phyloP scores from a whole-genome alignment of 441 rosid species.

The Gossypium trilobum region DNA sequence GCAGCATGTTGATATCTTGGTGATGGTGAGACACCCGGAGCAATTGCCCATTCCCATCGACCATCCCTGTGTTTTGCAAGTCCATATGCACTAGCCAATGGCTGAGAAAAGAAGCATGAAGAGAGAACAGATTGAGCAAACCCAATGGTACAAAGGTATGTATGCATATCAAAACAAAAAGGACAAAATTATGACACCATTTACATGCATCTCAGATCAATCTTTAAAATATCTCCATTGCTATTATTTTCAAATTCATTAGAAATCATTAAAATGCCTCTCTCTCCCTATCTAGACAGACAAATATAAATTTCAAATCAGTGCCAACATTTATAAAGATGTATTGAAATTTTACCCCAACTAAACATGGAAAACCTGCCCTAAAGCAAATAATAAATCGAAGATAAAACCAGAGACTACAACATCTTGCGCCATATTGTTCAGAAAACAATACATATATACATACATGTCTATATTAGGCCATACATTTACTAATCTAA shows the following conservation, averaged over 20 bases:
- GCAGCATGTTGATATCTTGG: constrained; percentile 99
- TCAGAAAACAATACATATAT: not conserved
- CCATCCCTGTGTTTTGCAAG: constrained; percentile 99
- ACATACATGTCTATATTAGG: not conserved
- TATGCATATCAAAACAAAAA: not conserved
- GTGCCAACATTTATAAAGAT: not conserved
- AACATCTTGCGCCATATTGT: not conserved
- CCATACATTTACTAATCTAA: not conserved
- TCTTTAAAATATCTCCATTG: constrained; percentile 7
- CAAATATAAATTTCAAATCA: not conserved
- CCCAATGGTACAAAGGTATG: not conserved
- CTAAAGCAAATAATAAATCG: not conserved
- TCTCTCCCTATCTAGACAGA: not conserved
- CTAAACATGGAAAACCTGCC: not conserved
- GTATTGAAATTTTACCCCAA: not conserved
- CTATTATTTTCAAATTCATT: not conserved
- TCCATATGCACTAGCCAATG: constrained; percentile 91
- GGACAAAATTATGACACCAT: not conserved
- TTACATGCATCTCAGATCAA: constrained; percentile 1
- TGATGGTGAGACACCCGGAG: constrained; percentile 97
- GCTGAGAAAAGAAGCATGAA: constrained; percentile 40
- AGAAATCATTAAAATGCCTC: not conserved
- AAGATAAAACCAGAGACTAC: not conserved
- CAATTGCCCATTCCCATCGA: constrained; percentile 99
- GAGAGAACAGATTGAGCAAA: constrained; percentile 8